These are phyloP conservation scores for Flammula alnicola DNA, from an alignment of 1,284 basidiomycete species.

Conservation along the genomic window DNA sequence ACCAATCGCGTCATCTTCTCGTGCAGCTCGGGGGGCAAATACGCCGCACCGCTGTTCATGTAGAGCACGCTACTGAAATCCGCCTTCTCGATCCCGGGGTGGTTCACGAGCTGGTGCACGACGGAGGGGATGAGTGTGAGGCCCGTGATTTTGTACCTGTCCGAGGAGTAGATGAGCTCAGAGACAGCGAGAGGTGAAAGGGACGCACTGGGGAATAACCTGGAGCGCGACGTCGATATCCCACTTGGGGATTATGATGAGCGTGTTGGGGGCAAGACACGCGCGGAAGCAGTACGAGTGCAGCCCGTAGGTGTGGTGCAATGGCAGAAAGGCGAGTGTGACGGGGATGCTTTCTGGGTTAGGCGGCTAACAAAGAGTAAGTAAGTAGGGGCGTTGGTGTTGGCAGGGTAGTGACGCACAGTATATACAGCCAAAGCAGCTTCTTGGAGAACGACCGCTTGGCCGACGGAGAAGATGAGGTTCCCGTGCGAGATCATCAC, in stretches of 20 bases:
- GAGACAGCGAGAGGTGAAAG: neutral
- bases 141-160: constrained; percentile 55
- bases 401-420: constrained; percentile 31
- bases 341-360: constrained; percentile 51
- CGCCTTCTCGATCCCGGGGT: constrained; percentile 49
- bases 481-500: constrained; percentile 81
- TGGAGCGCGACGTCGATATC: constrained; percentile 49
- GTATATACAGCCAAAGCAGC: constrained; percentile 35
- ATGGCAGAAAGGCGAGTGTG: constrained; percentile 62
- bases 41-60: constrained; percentile 64
- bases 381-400: neutral
- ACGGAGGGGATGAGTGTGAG: constrained; percentile 68
- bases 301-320: constrained; percentile 73
- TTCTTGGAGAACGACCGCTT: constrained; percentile 39
- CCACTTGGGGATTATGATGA: constrained; percentile 66
- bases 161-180: neutral
- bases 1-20: constrained; percentile 45
- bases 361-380: constrained; percentile 22
- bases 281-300: constrained; percentile 55
- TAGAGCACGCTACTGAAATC: constrained; percentile 58
- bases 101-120: constrained; percentile 65
- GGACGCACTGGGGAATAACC: constrained; percentile 42
- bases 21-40: constrained; percentile 61
- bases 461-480: constrained; percentile 52
- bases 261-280: constrained; percentile 48